A percentile compares a stretch with the other conserved stretches of the same genome.
These are phyloP conservation scores for Dactylellina haptotyla DNA, from an alignment of 2,329 filamentous ascomycete genomes.

Conservation along the genomic window DNA sequence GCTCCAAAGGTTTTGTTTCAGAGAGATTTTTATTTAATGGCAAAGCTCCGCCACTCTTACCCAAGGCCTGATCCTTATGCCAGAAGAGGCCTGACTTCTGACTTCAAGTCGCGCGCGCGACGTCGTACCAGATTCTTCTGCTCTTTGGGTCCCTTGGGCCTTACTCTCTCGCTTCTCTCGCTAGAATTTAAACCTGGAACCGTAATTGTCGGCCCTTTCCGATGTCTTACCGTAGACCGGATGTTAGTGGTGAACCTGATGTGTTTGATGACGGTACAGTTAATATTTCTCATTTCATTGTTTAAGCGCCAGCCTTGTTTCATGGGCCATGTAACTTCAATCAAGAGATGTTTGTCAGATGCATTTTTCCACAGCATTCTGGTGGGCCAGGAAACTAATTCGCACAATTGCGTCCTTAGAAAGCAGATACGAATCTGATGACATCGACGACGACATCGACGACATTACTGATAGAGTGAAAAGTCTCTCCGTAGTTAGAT, in stretches of 20 bases:
- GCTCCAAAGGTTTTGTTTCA: background rate
- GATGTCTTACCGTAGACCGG: slow-evolving; percentile 9
- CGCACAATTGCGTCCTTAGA: no score
- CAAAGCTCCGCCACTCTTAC: background rate
- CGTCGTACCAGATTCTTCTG: slow-evolving; percentile 7
- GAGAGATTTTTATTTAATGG: slow-evolving; percentile 3
- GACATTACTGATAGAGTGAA: no score
- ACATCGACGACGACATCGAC: no score
- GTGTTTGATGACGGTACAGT: background rate
- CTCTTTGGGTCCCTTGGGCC: background rate
- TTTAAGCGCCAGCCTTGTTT: background rate
- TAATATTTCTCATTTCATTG: background rate
- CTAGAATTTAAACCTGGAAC: no score
- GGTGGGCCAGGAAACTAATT: no score
- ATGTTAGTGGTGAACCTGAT: background rate
- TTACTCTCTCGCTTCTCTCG: background rate
- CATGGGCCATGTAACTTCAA: background rate
- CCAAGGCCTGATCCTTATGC: slow-evolving; percentile 14
- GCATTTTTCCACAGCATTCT: no score
- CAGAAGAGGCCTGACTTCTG: slow-evolving; percentile 6
- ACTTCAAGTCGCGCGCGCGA: no score
- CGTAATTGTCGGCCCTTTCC: background rate
- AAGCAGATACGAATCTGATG: no score
- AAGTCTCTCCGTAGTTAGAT: no score
- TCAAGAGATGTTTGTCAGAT: no score